Percentiles rank a stretch among this genome's conserved stretches.
phyloP scores from a whole-genome alignment of 345 rosid genomes.

The Dimocarpus longan region DNA sequence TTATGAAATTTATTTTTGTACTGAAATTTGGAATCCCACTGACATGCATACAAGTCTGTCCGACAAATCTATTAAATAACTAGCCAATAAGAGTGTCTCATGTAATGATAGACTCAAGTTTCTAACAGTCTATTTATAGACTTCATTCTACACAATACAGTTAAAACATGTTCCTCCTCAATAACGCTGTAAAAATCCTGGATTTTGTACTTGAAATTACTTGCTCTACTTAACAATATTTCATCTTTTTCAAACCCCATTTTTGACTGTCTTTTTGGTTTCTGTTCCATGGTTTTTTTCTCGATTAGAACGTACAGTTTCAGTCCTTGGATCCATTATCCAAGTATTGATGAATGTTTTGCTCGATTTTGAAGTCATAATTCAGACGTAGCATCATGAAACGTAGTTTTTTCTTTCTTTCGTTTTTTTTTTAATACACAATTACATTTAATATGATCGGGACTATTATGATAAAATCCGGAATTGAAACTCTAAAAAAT shows the following conservation, averaged over 20 bases:
- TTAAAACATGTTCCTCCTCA: background rate
- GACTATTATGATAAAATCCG: too few relatives aligned
- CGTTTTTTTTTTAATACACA: too few relatives aligned
- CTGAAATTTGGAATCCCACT: slow-evolving; percentile 39
- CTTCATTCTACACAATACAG: background rate
- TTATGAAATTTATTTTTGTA: background rate
- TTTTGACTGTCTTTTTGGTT: background rate
- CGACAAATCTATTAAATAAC: background rate
- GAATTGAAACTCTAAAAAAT: too few relatives aligned
- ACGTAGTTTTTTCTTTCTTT: too few relatives aligned
- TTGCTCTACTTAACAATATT: background rate
- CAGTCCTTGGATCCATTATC: too few relatives aligned
- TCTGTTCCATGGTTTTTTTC: background rate
- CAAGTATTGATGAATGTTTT: too few relatives aligned
- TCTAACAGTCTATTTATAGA: background rate
- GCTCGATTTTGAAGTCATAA: too few relatives aligned
- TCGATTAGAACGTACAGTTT: too few relatives aligned
- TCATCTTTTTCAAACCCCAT: background rate
- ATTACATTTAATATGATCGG: too few relatives aligned
- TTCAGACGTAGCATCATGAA: background rate
- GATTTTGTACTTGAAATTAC: background rate
- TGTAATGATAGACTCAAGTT: background rate
- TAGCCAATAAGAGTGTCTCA: background rate
- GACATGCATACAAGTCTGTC: background rate
- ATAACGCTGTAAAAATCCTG: background rate